phyloP scores from a whole-genome alignment of 768 basidiomycete genomes.

The Rhodotorula toruloides region DNA sequence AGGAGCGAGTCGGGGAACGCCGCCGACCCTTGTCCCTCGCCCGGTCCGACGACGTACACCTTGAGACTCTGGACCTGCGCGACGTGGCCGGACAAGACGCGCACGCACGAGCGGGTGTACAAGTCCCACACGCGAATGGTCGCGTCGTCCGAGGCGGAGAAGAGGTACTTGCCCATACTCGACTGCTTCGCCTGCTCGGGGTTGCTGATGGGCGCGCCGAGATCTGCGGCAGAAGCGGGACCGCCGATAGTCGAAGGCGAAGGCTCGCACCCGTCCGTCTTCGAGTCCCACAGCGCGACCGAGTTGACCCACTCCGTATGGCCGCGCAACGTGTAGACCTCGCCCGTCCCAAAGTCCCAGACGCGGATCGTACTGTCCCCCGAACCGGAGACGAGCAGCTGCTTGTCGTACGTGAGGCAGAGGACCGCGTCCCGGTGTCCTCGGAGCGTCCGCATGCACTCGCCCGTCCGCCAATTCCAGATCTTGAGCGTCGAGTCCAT shows the following conservation, averaged over 20 bases:
- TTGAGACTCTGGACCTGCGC: constrained; percentile 90
- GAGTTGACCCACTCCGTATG: constrained; percentile 95
- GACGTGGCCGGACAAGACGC: constrained; percentile 80
- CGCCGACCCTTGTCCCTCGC: constrained; percentile 47
- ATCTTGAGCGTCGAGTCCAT: constrained; percentile 95
- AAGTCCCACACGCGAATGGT: constrained; percentile 94
- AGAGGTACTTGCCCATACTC: constrained; percentile 80
- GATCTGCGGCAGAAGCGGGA: constrained; percentile 10
- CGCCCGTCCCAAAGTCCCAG: constrained; percentile 77
- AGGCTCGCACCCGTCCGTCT: constrained; percentile 43
- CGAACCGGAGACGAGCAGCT: constrained; percentile 85
- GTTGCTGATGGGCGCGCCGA: constrained; percentile 42
- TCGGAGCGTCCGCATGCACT: constrained; percentile 76
- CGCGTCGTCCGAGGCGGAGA: constrained; percentile 93
- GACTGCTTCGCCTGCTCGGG: constrained; percentile 32
- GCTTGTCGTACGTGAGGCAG: constrained; percentile 82
- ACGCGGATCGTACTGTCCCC: constrained; percentile 92
- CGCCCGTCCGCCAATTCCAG: constrained; percentile 90
- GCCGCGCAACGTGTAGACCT: constrained; percentile 85
- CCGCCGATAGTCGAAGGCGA: constrained; percentile 20
- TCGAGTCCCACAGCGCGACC: constrained; percentile 80
- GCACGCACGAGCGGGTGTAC: constrained; percentile 67
- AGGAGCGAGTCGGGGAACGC: constrained; percentile 35
- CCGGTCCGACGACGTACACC: constrained; percentile 56
- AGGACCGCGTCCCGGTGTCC: constrained; percentile 90